phyloP scores from a whole-genome alignment of 257 asterid species.

The Solanum corneliomulleri region DNA sequence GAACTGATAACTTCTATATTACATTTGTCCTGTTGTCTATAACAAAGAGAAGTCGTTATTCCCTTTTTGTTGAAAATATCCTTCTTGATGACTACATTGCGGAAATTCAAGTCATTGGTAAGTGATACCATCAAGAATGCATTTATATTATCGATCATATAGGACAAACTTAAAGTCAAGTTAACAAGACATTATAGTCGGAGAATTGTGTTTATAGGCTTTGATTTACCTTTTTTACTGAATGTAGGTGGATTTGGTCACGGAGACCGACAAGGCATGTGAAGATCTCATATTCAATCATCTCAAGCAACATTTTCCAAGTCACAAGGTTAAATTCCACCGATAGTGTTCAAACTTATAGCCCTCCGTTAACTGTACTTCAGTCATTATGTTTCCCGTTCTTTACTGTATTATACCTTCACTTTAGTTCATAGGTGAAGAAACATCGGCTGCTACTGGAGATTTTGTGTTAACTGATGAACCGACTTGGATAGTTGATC shows the following conservation, averaged over 20 bases:
- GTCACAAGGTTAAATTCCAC: slow-evolving; percentile 42
- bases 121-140: neutral
- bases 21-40: neutral
- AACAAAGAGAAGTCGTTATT: neutral
- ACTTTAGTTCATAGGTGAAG: slow-evolving; percentile 86
- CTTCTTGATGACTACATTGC: neutral
- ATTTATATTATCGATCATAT: neutral
- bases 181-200: neutral
- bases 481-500: slow-evolving; percentile 98
- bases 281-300: slow-evolving; percentile 69
- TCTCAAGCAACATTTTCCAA: slow-evolving; percentile 55
- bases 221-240: neutral
- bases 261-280: slow-evolving; percentile 89
- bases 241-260: slow-evolving; percentile 89
- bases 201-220: neutral
- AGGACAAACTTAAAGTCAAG: neutral
- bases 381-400: neutral
- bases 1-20: neutral
- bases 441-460: slow-evolving; percentile 81
- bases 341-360: neutral
- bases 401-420: neutral
- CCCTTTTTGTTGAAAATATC: neutral
- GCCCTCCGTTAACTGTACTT: neutral
- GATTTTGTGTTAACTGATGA: slow-evolving; percentile 63
- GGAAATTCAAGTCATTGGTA: neutral